These are phyloP conservation scores for Kuraishia hungarica DNA, from an alignment of 805 yeast genomes.

Conservation along the genomic window DNA sequence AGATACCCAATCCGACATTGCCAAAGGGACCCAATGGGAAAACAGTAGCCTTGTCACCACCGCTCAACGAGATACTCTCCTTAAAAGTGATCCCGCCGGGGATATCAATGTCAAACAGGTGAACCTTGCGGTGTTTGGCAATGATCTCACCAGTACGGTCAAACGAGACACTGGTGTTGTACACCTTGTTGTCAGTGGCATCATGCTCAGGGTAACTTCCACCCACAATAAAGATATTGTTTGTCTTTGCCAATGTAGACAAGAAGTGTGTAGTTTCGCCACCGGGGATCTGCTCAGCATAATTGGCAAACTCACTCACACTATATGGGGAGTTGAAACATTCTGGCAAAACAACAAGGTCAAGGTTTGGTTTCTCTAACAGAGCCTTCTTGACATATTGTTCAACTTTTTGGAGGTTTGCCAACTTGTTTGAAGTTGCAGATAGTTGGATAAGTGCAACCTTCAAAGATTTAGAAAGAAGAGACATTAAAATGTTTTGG, in stretches of 20 bases:
- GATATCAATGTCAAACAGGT: conserved; percentile 85
- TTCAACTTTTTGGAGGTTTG: conserved; percentile 65
- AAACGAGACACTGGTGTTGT: conserved; percentile 72
- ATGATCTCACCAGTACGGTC: conserved; percentile 64
- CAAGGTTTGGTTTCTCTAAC: conserved; percentile 40
- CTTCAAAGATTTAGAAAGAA: neutral
- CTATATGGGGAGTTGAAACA: conserved; percentile 96
- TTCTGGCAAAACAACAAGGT: conserved; percentile 84
- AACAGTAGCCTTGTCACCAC: conserved; percentile 79
- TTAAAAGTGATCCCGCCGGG: conserved; percentile 86
- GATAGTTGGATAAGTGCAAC: conserved; percentile 80
- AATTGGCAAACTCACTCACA: conserved; percentile 75
- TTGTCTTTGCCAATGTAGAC: conserved; percentile 55
- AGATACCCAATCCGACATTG: conserved; percentile 76
- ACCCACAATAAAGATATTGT: conserved; percentile 64
- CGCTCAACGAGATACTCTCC: conserved; percentile 67
- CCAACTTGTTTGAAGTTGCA: conserved; percentile 74
- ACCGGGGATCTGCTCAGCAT: conserved; percentile 78
- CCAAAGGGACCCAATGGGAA: conserved; percentile 58
- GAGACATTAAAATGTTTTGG: neutral
- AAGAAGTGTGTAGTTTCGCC: conserved; percentile 63
- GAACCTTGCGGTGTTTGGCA: conserved; percentile 87
- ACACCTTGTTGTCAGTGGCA: conserved; percentile 44
- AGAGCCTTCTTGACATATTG: conserved; percentile 59
- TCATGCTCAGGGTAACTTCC: conserved; percentile 87